Evolutionary conservation across 148 eudicot species (phyloP).

Genomic region (Diospyros lotus): DNA sequence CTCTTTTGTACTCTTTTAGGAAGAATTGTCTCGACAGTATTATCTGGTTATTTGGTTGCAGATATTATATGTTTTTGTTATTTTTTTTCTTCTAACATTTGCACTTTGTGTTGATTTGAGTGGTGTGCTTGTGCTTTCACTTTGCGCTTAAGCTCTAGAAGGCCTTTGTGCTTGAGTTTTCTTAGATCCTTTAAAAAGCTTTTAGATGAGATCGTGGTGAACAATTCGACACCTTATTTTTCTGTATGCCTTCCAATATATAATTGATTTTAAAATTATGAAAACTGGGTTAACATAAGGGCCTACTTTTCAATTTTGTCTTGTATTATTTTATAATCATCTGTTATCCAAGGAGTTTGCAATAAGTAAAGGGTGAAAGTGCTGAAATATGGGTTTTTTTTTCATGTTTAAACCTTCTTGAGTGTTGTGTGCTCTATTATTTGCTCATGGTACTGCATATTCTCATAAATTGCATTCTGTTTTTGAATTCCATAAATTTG

Average conservation of each 20-base stretch:
- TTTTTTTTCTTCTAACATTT: too few relatives aligned
- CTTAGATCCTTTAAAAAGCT: too few relatives aligned
- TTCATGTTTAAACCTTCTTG: neutral
- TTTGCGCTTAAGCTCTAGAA: too few relatives aligned
- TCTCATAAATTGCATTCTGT: conserved; percentile 9
- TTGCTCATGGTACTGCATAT: neutral
- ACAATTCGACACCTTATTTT: neutral
- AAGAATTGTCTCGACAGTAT: neutral
- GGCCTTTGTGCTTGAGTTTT: too few relatives aligned
- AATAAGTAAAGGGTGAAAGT: neutral
- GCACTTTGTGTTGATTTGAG: too few relatives aligned
- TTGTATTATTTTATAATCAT: neutral
- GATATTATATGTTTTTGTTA: too few relatives aligned
- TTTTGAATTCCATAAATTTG: conserved; percentile 1
- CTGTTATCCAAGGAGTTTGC: neutral
- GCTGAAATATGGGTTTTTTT: neutral
- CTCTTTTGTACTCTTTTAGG: neutral
- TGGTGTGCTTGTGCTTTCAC: too few relatives aligned
- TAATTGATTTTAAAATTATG: neutral
- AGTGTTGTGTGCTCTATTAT: neutral
- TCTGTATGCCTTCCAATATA: neutral
- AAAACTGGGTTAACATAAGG: neutral
- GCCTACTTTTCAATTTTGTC: neutral
- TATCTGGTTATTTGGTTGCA: neutral
- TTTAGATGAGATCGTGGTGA: neutral